Evolutionary conservation across 2,329 filamentous ascomycete species (phyloP).

Genomic region (Alternaria incomplexa): DNA sequence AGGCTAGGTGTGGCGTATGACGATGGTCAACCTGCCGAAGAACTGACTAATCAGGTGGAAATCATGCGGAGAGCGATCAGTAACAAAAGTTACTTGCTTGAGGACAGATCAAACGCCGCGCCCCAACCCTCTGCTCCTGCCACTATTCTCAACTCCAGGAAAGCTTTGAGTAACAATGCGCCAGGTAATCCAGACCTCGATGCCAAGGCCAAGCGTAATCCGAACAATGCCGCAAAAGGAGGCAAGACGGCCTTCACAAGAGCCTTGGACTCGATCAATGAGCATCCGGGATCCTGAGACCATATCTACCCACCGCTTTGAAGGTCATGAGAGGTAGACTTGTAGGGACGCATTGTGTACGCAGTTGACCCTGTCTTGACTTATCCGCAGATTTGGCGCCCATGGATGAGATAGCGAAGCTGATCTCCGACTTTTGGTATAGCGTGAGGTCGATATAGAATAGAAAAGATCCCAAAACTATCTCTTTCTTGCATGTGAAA

Average conservation of each 20-base stretch:
- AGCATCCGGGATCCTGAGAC: not conserved
- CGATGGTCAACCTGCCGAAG: not conserved
- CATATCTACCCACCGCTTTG: no score
- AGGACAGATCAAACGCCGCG: not conserved
- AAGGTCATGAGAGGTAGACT: no score
- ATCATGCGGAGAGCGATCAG: not conserved
- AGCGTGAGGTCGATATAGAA: slow-evolving; percentile 1
- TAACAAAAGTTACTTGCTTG: not conserved
- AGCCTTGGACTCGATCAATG: not conserved
- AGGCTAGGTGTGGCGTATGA: not conserved
- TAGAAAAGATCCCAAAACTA: not conserved
- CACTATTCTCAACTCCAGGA: not conserved
- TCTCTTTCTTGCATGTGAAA: not conserved
- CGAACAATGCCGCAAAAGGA: not conserved
- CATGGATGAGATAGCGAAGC: no score
- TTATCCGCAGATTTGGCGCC: no score
- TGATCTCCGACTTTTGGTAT: no score
- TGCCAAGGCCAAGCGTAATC: not conserved
- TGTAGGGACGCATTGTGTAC: no score
- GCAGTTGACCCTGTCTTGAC: no score
- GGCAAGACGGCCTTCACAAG: not conserved
- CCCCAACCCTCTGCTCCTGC: not conserved
- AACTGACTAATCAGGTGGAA: not conserved
- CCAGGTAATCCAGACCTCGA: not conserved
- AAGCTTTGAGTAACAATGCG: not conserved